A percentile compares a stretch with the other conserved stretches of the same genome.
Evolutionary conservation across 352 stramenopile genomes (phyloP).

Genomic region (Phytophthora syringae): DNA sequence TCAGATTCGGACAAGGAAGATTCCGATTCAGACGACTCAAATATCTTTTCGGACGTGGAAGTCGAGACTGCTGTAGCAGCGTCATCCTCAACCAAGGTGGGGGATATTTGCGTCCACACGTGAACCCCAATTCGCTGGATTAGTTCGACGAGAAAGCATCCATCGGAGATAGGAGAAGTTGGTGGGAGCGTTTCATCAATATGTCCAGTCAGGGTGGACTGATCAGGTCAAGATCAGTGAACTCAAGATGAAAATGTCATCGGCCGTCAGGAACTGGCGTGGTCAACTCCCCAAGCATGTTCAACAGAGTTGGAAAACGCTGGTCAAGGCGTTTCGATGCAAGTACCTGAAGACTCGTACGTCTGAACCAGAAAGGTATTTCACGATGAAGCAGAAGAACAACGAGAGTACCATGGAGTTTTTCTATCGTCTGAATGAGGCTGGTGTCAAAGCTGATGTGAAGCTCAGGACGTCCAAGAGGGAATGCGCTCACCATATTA

Average conservation of each 20-base stretch:
- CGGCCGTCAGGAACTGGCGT: not conserved
- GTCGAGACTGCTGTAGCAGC: no score
- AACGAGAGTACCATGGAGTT: not conserved
- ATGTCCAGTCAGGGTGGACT: not conserved
- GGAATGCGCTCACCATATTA: not conserved
- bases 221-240: not conserved
- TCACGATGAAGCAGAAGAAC: conserved; percentile 7
- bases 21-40: not conserved
- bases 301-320: not conserved
- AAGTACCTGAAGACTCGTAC: conserved; percentile 2
- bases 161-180: not conserved
- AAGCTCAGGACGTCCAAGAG: not conserved
- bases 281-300: not conserved
- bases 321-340: not conserved
- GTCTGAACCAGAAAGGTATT: not conserved
- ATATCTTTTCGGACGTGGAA: no score
- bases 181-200: conserved; percentile 1
- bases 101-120: not conserved
- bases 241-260: conserved; percentile 7
- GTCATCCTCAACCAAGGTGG: not conserved
- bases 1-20: no score
- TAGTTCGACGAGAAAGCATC: conserved; percentile 5
- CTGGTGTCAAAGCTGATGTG: not conserved
- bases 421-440: conserved; percentile 5
- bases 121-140: not conserved